phyloP scores from a whole-genome alignment of 2,329 filamentous ascomycete species.

The Ilyonectria destructans region DNA sequence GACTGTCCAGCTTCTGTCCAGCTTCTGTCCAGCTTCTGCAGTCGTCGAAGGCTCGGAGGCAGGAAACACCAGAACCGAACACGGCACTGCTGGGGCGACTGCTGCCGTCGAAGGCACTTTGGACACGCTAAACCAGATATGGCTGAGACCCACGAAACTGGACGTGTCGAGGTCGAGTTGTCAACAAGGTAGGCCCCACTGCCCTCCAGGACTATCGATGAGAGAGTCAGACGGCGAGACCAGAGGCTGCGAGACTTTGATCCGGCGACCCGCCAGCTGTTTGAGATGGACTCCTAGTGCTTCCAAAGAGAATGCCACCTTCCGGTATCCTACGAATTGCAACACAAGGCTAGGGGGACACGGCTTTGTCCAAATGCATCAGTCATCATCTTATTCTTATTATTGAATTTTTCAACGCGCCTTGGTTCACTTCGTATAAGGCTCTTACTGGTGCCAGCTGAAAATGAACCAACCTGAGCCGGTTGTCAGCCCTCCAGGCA shows the following conservation, averaged over 20 bases:
- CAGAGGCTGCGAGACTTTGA: conserved; percentile 12
- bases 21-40: neutral
- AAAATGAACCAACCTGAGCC: conserved; percentile 13
- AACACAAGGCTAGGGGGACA: neutral
- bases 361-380: neutral
- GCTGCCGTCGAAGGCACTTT: conserved; percentile 23
- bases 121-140: conserved; percentile 18
- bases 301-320: conserved; percentile 10
- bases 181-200: conserved; percentile 26
- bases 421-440: conserved; percentile 19
- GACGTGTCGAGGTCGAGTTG: conserved; percentile 22
- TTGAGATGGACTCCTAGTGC: neutral
- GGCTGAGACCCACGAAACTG: neutral
- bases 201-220: conserved; percentile 19
- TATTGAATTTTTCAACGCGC: neutral
- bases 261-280: conserved; percentile 1
- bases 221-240: conserved; percentile 20
- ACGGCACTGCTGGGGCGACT: neutral
- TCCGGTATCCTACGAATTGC: neutral
- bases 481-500: conserved; percentile 20
- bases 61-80: neutral
- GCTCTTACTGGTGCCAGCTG: conserved; percentile 16
- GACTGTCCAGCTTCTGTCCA: too few species aligned
- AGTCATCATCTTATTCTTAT: conserved; percentile 5
- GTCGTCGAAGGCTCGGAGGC: neutral